Evolutionary conservation across 768 basidiomycete species (phyloP), one percentile per base, ranked within the genome.

Genomic region (Panaeolus papilionaceus): DNA sequence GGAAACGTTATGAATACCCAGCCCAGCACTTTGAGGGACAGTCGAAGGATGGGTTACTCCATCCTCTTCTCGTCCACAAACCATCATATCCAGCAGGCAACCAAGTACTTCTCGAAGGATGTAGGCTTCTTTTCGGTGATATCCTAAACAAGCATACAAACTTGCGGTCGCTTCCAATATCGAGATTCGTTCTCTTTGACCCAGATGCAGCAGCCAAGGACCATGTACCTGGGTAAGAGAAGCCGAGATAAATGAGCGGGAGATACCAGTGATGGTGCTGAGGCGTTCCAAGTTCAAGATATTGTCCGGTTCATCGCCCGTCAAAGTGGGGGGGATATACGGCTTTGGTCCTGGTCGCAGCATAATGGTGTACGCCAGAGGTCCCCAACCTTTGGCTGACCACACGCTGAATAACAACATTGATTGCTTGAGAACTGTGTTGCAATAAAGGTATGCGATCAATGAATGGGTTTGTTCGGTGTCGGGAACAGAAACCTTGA

Each of bases 321-420:
- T 79, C 47, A 89, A 78, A 0, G 88, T 86, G 11, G 88, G 88
- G 20, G 91, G 88, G 68, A 88, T 80, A 71, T 85, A 87, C 9
- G 85, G 86, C 42, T 82, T 84, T 8, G 87, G 82, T 49, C 84
- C 89, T 38, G 89, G 85, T 70, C 89, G 89, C 47, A 95, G 78
- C 88, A 94, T 90, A 20, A 87, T 86, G 18, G 88, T 86, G 70
- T 94, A 89, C 3, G 93, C 90, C 38, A 92, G 81, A 0, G 89
- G 86, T 2, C 93, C 92, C 91, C 94, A 95, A 26, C 95, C 95
- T 76, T 93, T 92, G n/a, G 91, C 87, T 54, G 91, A 89, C 92
- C 93, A 92, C 9, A 94, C 81, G 23, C 92, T 85, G 73, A 93
- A 92, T 16, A 95, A 81, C 62, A 96, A 83, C 2, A 87, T 85